Percentiles rank a stretch among this genome's conserved stretches.
Conservation (phyloP, 192 early-diverging fungal genomes). For the Irineochytrium annulatum region DNA sequence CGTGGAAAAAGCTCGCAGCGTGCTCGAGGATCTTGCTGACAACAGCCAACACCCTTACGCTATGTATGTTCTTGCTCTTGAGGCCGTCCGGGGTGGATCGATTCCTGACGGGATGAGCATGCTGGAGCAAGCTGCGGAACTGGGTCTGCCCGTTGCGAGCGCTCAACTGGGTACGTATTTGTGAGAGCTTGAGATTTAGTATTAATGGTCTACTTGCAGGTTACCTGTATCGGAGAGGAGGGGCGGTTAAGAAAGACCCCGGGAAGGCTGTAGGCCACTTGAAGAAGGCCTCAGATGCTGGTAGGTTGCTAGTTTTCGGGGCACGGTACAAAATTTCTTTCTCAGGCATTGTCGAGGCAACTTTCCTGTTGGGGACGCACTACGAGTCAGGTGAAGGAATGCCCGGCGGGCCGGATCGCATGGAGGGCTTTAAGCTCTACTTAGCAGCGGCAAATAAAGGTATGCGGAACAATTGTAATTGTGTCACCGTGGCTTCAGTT, state of each 20-base stretch:
- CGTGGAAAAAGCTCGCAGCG: slow-evolving; percentile 2
- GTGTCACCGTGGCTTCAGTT: background rate
- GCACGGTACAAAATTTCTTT: too few relatives aligned
- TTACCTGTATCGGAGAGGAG: slow-evolving; percentile 24
- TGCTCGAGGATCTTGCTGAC: slow-evolving; percentile 9
- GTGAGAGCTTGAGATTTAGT: background rate
- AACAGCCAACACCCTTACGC: slow-evolving; percentile 11
- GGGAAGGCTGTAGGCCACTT: slow-evolving; percentile 23
- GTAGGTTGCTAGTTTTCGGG: background rate
- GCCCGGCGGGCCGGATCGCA: slow-evolving; percentile 4
- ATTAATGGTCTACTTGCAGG: slow-evolving; percentile 4
- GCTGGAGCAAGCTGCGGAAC: slow-evolving; percentile 21
- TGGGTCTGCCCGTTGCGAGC: slow-evolving; percentile 11
- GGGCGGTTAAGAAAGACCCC: slow-evolving; percentile 15
- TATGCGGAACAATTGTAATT: background rate
- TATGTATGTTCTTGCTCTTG: slow-evolving; percentile 24
- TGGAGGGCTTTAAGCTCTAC: slow-evolving; percentile 24
- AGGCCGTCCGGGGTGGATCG: background rate
- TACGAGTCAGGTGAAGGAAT: slow-evolving; percentile 25
- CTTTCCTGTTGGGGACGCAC: slow-evolving; percentile 28
- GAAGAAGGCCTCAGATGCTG: slow-evolving; percentile 23
- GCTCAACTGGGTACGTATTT: slow-evolving; percentile 29
- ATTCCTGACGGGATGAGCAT: slow-evolving; percentile 13
- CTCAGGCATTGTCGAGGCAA: slow-evolving; percentile 28
- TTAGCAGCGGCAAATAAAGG: slow-evolving; percentile 31